Conservation (phyloP, 495 filamentous ascomycete species). For the Annulohypoxylon stygium region DNA sequence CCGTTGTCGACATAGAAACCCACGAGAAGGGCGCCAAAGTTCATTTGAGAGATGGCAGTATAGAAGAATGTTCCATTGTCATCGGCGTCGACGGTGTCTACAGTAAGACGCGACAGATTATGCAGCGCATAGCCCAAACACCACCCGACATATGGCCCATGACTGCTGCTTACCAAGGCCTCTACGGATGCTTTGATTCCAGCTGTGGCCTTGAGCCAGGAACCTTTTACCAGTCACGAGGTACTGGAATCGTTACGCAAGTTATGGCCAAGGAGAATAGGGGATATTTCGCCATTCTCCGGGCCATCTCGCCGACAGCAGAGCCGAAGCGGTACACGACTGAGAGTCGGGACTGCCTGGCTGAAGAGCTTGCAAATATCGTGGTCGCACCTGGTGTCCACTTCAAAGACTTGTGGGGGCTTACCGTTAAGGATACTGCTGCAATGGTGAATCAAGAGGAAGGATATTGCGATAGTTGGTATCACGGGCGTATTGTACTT, state of each 20-base stretch:
- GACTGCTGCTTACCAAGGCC: neutral
- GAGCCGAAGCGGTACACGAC: slow-evolving; percentile 4
- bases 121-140: neutral
- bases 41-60: neutral
- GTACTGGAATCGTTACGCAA: neutral
- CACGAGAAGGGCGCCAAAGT: slow-evolving; percentile 2
- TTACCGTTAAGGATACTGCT: neutral
- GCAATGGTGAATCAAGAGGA: slow-evolving; percentile 7
- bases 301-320: neutral
- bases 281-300: neutral
- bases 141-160: slow-evolving; percentile 1
- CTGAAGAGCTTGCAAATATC: slow-evolving; percentile 1
- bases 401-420: neutral
- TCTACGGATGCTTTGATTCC: slow-evolving; percentile 1
- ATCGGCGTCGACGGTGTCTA: slow-evolving; percentile 3
- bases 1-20: neutral
- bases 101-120: slow-evolving; percentile 3
- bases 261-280: neutral
- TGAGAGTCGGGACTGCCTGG: neutral
- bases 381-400: neutral
- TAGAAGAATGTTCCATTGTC: neutral
- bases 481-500: neutral
- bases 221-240: slow-evolving; percentile 4
- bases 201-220: neutral
- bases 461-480: slow-evolving; percentile 4